A percentile compares a stretch with the other conserved stretches of the same genome.
Evolutionary conservation across 2,329 filamentous ascomycete species (phyloP).

Genomic region (Ilyonectria mors-panacis): DNA sequence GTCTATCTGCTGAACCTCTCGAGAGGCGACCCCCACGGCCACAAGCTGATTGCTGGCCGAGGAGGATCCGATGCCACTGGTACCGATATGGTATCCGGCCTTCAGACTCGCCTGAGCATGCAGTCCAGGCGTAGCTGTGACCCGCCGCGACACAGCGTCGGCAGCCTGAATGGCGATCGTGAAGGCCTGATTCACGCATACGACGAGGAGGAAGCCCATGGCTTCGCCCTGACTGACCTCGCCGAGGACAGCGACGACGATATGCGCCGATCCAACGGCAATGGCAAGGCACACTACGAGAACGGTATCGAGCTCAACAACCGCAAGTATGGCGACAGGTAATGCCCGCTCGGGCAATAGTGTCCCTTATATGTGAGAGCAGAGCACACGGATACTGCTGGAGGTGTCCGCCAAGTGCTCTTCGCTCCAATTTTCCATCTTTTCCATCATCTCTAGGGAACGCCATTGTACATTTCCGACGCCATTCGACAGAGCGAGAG

Average conservation of each 20-base stretch:
- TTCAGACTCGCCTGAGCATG: slow-evolving; percentile 94
- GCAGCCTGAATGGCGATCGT: slow-evolving; percentile 77
- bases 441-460: slow-evolving; percentile 42
- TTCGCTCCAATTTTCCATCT: slow-evolving; percentile 31
- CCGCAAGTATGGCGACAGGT: slow-evolving; percentile 59
- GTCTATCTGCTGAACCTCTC: slow-evolving; percentile 98
- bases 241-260: slow-evolving; percentile 83
- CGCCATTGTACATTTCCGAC: slow-evolving; percentile 48
- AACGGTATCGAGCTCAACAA: slow-evolving; percentile 66
- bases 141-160: slow-evolving; percentile 74
- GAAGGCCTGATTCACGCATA: slow-evolving; percentile 91
- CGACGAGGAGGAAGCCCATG: slow-evolving; percentile 83
- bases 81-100: slow-evolving; percentile 90
- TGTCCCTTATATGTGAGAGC: slow-evolving; percentile 16
- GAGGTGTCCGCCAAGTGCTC: slow-evolving; percentile 13
- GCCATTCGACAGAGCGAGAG: slow-evolving; percentile 42
- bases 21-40: slow-evolving; percentile 88
- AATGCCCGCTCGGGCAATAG: slow-evolving; percentile 40
- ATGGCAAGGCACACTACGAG: slow-evolving; percentile 60
- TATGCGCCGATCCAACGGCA: slow-evolving; percentile 57
- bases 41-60: slow-evolving; percentile 73
- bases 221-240: slow-evolving; percentile 84
- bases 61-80: slow-evolving; percentile 83
- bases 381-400: slow-evolving; percentile 26
- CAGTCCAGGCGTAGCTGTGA: slow-evolving; percentile 84